Percentiles rank a stretch among this genome's conserved stretches.
Evolutionary conservation across 2,329 filamentous ascomycete species (phyloP).

Genomic region (Diaporthe ilicicola): DNA sequence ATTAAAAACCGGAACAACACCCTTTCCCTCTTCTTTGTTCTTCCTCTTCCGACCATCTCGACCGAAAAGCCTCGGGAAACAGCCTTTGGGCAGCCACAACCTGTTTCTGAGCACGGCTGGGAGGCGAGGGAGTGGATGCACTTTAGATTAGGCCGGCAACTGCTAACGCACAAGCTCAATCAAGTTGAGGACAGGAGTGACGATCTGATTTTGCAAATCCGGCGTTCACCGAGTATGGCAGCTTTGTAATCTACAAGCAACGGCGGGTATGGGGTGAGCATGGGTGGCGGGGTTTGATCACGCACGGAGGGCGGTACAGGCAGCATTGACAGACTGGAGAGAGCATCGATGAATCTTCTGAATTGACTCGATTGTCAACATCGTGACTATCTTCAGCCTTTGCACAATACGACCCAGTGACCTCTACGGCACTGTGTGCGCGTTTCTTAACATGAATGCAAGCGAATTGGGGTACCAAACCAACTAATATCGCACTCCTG

Average conservation of each 20-base stretch:
- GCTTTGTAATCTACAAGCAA: not conserved
- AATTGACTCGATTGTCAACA: not conserved
- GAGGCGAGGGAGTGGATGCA: not conserved
- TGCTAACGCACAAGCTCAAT: constrained; percentile 18
- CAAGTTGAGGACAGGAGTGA: constrained; percentile 22
- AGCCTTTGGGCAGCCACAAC: too few species aligned
- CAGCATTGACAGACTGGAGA: not conserved
- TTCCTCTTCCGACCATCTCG: not conserved
- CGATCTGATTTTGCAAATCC: constrained; percentile 12
- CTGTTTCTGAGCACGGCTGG: not conserved
- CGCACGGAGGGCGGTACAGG: not conserved
- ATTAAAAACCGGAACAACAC: not conserved
- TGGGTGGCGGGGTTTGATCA: constrained; percentile 1
- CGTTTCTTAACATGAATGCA: not conserved
- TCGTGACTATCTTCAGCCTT: not conserved
- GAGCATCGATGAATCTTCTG: not conserved
- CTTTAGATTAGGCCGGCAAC: not conserved
- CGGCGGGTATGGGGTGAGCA: not conserved
- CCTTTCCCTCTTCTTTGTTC: not conserved
- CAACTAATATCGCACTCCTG: not conserved
- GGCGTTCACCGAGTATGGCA: constrained; percentile 11
- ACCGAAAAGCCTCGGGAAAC: not conserved
- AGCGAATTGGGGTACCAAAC: not conserved
- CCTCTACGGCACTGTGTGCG: not conserved
- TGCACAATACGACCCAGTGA: not conserved